Percentiles rank a stretch among this genome's conserved stretches.
Evolutionary conservation across 805 yeast species (phyloP).

Genomic region (Yamadazyma paraphyllophila): DNA sequence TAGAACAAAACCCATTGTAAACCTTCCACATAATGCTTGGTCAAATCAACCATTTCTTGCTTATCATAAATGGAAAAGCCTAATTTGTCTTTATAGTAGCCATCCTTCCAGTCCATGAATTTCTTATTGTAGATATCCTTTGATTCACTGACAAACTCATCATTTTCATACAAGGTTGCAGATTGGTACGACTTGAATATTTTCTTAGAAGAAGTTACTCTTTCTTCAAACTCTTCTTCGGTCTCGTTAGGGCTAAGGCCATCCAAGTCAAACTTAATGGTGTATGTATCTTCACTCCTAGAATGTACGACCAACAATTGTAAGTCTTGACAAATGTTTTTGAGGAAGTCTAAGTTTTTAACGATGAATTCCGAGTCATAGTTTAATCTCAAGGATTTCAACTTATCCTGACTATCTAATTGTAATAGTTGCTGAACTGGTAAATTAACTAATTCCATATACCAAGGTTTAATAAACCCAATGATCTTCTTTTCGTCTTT

Average conservation of each 20-base stretch:
- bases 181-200: slow-evolving; percentile 63
- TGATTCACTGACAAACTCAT: slow-evolving; percentile 43
- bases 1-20: slow-evolving; percentile 94
- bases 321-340: slow-evolving; percentile 61
- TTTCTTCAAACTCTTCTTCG: slow-evolving; percentile 58
- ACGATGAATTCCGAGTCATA: slow-evolving; percentile 36
- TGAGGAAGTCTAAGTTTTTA: slow-evolving; percentile 59
- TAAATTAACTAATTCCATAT: slow-evolving; percentile 31
- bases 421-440: slow-evolving; percentile 33
- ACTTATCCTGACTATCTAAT: slow-evolving; percentile 23
- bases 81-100: slow-evolving; percentile 81
- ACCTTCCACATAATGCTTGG: slow-evolving; percentile 87
- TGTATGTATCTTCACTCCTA: slow-evolving; percentile 51
- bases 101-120: slow-evolving; percentile 78
- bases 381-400: slow-evolving; percentile 30
- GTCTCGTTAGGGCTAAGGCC: slow-evolving; percentile 69
- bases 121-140: slow-evolving; percentile 69
- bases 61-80: slow-evolving; percentile 63
- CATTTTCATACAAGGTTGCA: slow-evolving; percentile 61
- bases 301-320: slow-evolving; percentile 69
- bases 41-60: slow-evolving; percentile 56
- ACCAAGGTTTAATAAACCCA: slow-evolving; percentile 54
- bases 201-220: slow-evolving; percentile 51
- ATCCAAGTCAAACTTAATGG: slow-evolving; percentile 65
- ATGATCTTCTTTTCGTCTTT: slow-evolving; percentile 76